A percentile compares a stretch with the other conserved stretches of the same genome.
phyloP scores from a whole-genome alignment of 1,284 basidiomycete species.

The Melampsora abietis-canadensis region DNA sequence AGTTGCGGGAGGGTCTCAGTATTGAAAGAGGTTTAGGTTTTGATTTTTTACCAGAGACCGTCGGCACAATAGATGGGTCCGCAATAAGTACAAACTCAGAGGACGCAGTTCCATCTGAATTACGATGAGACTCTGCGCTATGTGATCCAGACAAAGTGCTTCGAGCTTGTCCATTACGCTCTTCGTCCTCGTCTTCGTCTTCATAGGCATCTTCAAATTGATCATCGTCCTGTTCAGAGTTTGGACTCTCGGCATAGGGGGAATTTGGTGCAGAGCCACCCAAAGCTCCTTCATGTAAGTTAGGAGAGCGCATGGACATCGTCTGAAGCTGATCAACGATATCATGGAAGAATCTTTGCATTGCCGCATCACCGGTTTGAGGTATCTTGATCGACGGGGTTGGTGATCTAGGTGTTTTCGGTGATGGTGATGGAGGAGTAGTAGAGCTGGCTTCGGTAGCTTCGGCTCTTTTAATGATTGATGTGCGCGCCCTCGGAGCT shows the following conservation, averaged over 20 bases:
- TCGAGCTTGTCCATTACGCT: constrained; percentile 26
- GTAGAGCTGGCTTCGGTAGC: background rate
- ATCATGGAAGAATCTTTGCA: constrained; percentile 75
- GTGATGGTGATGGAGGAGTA: constrained; percentile 48
- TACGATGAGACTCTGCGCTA: constrained; percentile 7
- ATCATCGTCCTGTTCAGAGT: constrained; percentile 1
- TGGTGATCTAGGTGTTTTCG: constrained; percentile 27
- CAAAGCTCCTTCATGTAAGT: constrained; percentile 39
- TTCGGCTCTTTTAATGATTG: constrained; percentile 44
- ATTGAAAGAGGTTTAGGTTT: constrained; percentile 21
- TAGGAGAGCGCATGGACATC: constrained; percentile 59
- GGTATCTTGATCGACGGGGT: constrained; percentile 54
- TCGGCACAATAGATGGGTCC: constrained; percentile 34
- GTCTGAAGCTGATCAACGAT: constrained; percentile 73
- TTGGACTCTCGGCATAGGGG: constrained; percentile 19
- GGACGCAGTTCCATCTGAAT: constrained; percentile 7
- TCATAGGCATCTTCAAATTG: constrained; percentile 44
- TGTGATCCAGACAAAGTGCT: constrained; percentile 7
- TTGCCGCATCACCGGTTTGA: constrained; percentile 64
- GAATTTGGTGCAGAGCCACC: constrained; percentile 36
- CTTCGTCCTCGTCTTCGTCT: constrained; percentile 3
- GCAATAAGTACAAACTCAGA: constrained; percentile 38
- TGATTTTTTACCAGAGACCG: constrained; percentile 24
- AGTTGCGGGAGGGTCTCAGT: constrained; percentile 16
- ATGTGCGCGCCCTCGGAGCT: constrained; percentile 48